Base-by-base conservation (phyloP, 306 rosid species). In the Quillaja saponaria region DNA sequence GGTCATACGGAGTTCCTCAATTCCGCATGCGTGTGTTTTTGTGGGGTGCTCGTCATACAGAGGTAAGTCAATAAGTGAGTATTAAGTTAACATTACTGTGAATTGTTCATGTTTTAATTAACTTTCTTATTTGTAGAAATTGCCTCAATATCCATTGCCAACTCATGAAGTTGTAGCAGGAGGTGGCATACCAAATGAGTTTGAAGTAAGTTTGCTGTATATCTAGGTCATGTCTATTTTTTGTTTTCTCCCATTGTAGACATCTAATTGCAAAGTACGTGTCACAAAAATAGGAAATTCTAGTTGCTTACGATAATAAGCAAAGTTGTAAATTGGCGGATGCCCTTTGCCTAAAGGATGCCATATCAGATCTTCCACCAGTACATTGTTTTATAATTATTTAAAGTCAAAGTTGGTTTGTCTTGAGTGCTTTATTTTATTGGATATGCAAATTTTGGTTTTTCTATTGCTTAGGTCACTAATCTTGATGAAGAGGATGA, bases 1-100 rank as follows among this genome's bases (percentile, higher is more conserved):
- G 97, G 8, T 83, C 92, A 0, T 90, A 79, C 3, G 97, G 97
- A 9, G 65, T 90, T 45, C 95, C 97, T 2, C 97, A 90, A 25
- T 90, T 82, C 53, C 85, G 97, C 0, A 82, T 82, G 92, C 92
- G 97, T 0, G 89, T 87, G 12, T 85, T 90, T 33, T 49, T 85
- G 15, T 90, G 97, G 97, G 97, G 97, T 6, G 92, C 97, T 37
- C 78, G 18, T 31, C 85, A 84, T 1, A 64, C 74, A 0, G 75
- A 77, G 82, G 95, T 90, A 51, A 38, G 7, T 21, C 49, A 53
- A 25, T 37, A n/a, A 35, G 39, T 39, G 14, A 14, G 1, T 34
- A 41, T 4, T 49, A n/a, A 1, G 3, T 33, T 55, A 6, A 49
- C 21, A 20, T 31, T 46, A 25, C 40, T 18, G 8, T 7, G 0